Evolutionary conservation across 179 eudicot species (phyloP).

Genomic region (Heliamphora pulchella): DNA sequence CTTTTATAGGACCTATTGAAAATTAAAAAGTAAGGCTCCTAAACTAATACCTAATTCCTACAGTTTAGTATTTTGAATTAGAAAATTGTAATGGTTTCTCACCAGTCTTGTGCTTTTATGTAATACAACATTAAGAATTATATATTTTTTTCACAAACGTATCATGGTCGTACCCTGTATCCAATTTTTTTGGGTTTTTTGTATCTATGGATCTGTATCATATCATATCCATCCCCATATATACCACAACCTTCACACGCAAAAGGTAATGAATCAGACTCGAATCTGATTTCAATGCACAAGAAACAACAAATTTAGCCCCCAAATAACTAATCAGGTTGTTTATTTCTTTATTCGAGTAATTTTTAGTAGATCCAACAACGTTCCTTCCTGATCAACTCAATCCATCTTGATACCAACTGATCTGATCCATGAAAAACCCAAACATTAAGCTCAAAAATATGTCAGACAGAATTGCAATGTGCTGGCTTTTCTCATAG

Average conservation of each 20-base stretch:
- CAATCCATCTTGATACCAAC: not conserved
- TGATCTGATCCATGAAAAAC: not conserved
- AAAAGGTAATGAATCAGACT: not conserved
- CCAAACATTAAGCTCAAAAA: not conserved
- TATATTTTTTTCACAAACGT: not conserved
- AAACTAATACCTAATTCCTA: not conserved
- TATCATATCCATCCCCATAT: not conserved
- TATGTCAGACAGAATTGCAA: not conserved
- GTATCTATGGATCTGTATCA: not conserved
- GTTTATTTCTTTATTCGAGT: not conserved
- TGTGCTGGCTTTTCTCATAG: not conserved
- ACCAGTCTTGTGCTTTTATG: conserved; percentile 10
- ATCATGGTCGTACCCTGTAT: not conserved
- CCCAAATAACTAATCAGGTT: not conserved
- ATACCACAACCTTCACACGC: too few species aligned
- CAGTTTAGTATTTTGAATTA: not conserved
- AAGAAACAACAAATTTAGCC: conserved; percentile 4
- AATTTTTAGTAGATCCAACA: not conserved
- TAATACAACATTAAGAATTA: not conserved
- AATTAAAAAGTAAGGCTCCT: too few species aligned
- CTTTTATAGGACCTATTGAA: too few species aligned
- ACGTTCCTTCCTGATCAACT: not conserved
- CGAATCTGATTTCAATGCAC: not conserved
- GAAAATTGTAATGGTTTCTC: conserved; percentile 31
- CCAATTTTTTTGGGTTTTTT: not conserved